Evolutionary conservation across 192 early-diverging fungal species (phyloP).

Genomic region (Paraglomus occultum): DNA sequence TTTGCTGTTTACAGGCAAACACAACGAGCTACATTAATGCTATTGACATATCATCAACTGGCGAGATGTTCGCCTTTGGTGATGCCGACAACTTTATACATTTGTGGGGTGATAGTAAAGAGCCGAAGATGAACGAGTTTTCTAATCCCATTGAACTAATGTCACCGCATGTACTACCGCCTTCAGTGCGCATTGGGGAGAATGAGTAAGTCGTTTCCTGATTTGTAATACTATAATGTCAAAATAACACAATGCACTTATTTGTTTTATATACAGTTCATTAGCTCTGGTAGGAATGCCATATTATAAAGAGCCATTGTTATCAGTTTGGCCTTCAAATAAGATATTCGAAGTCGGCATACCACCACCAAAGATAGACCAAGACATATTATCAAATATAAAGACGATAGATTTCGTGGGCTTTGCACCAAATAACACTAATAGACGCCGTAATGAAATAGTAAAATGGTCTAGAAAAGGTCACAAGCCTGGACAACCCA

Average conservation of each 20-base stretch:
- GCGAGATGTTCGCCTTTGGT: slow-evolving; percentile 73
- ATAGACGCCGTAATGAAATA: slow-evolving; percentile 74
- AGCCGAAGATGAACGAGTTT: slow-evolving; percentile 64
- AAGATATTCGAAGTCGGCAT: slow-evolving; percentile 70
- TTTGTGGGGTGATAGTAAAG: slow-evolving; percentile 69
- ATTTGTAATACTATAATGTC: not conserved
- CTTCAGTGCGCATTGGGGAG: slow-evolving; percentile 50
- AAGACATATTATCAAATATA: slow-evolving; percentile 70
- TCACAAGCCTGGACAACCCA: slow-evolving; percentile 57
- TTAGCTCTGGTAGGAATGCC: slow-evolving; percentile 80
- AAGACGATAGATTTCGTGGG: slow-evolving; percentile 93
- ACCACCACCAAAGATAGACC: slow-evolving; percentile 71
- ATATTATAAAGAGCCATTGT: slow-evolving; percentile 69
- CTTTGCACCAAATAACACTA: slow-evolving; percentile 86
- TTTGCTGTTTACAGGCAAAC: slow-evolving; percentile 37
- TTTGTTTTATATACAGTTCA: slow-evolving; percentile 46
- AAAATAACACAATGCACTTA: no score
- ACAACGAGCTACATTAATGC: slow-evolving; percentile 63
- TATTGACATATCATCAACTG: slow-evolving; percentile 77
- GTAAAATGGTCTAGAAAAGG: slow-evolving; percentile 40
- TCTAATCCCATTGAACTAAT: slow-evolving; percentile 56
- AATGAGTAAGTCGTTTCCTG: slow-evolving; percentile 38
- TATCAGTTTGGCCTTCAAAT: slow-evolving; percentile 74
- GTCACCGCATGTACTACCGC: slow-evolving; percentile 44
- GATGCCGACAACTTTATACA: slow-evolving; percentile 76